These are phyloP conservation scores for Podospora pseudocomata DNA, from an alignment of 495 filamentous ascomycete species.

Conservation along the genomic window DNA sequence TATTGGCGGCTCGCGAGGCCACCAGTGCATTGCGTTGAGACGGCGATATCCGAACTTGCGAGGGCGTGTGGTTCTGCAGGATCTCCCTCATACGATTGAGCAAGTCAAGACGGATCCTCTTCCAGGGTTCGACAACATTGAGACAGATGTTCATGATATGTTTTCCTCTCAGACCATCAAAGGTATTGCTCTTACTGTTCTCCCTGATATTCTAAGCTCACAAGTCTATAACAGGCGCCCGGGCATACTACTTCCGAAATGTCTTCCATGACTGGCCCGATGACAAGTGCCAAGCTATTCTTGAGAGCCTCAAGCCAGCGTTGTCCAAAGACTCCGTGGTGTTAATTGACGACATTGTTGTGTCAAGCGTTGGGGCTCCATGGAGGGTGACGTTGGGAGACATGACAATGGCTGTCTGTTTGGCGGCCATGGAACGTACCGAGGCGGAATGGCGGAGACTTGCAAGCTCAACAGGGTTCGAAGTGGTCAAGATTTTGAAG, in stretches of 20 bases:
- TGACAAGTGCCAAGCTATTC: conserved; percentile 37
- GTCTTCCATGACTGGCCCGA: conserved; percentile 48
- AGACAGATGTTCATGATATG: neutral
- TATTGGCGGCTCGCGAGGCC: neutral
- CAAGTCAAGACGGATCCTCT: neutral
- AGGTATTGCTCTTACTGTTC: conserved; percentile 17
- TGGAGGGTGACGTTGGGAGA: neutral
- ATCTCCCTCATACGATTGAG: conserved; percentile 1
- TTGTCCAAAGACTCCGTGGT: conserved; percentile 40
- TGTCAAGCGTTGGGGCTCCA: conserved; percentile 17
- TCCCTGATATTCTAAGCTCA: too few species aligned
- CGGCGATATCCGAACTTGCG: neutral
- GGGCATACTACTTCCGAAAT: conserved; percentile 46
- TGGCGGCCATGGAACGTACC: neutral
- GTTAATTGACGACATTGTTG: conserved; percentile 46
- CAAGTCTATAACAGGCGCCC: conserved; percentile 18
- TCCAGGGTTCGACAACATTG: neutral
- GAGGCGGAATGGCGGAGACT: neutral
- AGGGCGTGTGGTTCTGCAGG: neutral
- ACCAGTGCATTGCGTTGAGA: neutral
- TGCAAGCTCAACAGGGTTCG: too few species aligned
- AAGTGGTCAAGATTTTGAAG: too few species aligned
- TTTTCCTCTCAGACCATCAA: conserved; percentile 12
- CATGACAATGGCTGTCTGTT: neutral
- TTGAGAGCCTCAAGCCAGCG: conserved; percentile 34